Percentiles rank a stretch among this genome's conserved stretches.
Conservation (phyloP, 2,329 filamentous ascomycete genomes). For the Calonectria honghensis region DNA sequence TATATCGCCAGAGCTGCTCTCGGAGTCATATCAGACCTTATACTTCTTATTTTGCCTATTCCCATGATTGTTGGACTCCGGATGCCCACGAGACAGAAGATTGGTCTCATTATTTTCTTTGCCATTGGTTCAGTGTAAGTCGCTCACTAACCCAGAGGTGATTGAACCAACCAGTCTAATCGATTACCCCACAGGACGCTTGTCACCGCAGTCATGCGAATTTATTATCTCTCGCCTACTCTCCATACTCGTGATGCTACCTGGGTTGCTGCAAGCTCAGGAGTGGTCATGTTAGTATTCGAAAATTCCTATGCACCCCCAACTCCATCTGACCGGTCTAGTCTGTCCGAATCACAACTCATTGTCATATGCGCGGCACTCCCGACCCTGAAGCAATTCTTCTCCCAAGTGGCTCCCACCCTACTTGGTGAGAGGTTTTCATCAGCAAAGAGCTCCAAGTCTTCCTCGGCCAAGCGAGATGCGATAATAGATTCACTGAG, state of each 20-base stretch:
- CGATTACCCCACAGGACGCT: slow-evolving; percentile 26
- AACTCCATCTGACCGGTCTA: background rate
- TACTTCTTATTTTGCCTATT: slow-evolving; percentile 66
- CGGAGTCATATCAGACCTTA: slow-evolving; percentile 66
- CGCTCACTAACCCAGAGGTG: too few relatives aligned
- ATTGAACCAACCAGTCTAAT: background rate
- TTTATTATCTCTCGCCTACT: slow-evolving; percentile 35
- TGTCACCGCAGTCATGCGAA: slow-evolving; percentile 43
- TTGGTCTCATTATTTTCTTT: slow-evolving; percentile 64
- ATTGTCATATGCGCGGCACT: slow-evolving; percentile 44
- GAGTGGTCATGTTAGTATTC: background rate
- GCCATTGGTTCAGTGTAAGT: slow-evolving; percentile 59
- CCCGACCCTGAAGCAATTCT: slow-evolving; percentile 42
- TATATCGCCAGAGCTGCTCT: slow-evolving; percentile 67
- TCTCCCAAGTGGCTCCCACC: slow-evolving; percentile 39
- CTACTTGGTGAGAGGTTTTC: slow-evolving; percentile 1
- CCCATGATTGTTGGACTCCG: slow-evolving; percentile 64
- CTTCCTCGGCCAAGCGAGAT: background rate
- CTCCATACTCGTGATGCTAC: slow-evolving; percentile 32
- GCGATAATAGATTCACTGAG: background rate
- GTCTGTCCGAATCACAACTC: slow-evolving; percentile 44
- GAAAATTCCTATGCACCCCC: background rate
- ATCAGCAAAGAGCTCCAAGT: background rate
- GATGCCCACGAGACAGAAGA: slow-evolving; percentile 66
- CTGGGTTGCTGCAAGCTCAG: slow-evolving; percentile 36